Conservation (phyloP, 1,284 basidiomycete species). For the Omphalotus olearius region DNA sequence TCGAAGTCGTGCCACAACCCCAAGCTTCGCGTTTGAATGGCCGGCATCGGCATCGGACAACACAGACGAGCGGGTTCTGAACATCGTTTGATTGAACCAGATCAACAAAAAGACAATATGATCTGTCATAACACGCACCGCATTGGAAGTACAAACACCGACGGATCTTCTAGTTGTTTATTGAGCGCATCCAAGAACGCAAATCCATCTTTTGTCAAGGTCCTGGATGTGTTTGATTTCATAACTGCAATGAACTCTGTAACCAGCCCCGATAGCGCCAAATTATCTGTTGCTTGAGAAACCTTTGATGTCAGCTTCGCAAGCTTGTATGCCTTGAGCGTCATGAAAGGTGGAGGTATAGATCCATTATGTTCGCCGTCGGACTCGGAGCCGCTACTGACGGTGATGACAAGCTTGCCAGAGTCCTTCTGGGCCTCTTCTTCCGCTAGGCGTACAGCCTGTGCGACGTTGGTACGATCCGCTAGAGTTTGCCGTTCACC, state of each 20-base stretch:
- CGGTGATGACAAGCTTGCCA: conserved; percentile 36
- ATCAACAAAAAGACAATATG: not conserved
- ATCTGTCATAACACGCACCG: conserved; percentile 27
- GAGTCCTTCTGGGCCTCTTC: conserved; percentile 27
- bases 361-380: conserved; percentile 21
- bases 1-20: conserved; percentile 51
- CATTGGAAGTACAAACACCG: conserved; percentile 50
- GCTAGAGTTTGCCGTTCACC: conserved; percentile 43
- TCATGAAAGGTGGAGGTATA: conserved; percentile 28
- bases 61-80: conserved; percentile 23
- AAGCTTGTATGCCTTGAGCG: conserved; percentile 52
- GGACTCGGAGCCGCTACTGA: conserved; percentile 42
- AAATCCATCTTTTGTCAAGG: conserved; percentile 68
- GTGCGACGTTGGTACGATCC: conserved; percentile 42
- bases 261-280: conserved; percentile 45
- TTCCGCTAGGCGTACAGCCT: conserved; percentile 30
- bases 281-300: conserved; percentile 48
- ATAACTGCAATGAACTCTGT: conserved; percentile 55
- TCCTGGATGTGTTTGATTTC: conserved; percentile 57
- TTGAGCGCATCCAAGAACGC: conserved; percentile 61
- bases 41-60: conserved; percentile 30
- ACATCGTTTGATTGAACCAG: not conserved
- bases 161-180: conserved; percentile 65
- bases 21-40: conserved; percentile 49
- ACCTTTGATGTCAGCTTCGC: conserved; percentile 39